phyloP scores from a whole-genome alignment of 768 basidiomycete species.

The Dentipellis sp. region DNA sequence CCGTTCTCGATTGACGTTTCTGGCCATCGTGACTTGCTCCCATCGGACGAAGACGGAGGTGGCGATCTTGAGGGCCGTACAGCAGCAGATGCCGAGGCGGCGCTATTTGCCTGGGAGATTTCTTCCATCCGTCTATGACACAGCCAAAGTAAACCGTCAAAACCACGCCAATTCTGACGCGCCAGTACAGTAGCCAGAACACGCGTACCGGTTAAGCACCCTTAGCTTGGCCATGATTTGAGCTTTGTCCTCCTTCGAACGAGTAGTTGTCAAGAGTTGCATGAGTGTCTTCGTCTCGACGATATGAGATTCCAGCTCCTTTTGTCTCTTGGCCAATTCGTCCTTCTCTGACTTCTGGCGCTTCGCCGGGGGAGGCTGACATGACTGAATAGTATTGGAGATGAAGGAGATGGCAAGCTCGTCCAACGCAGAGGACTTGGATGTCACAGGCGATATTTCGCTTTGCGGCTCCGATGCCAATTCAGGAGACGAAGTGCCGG shows the following conservation, averaged over 20 bases:
- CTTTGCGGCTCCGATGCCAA: background rate
- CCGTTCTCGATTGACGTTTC: slow-evolving; percentile 28
- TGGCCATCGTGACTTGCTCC: slow-evolving; percentile 28
- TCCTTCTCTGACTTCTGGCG: background rate
- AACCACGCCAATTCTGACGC: background rate
- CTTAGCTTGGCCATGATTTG: background rate
- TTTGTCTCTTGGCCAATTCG: slow-evolving; percentile 1
- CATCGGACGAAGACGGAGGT: too few species aligned
- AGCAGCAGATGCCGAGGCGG: background rate
- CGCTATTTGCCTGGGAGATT: background rate
- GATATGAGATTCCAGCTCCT: background rate
- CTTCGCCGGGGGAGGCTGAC: background rate
- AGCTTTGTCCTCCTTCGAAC: background rate
- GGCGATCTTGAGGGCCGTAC: too few species aligned
- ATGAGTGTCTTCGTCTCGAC: background rate
- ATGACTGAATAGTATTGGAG: background rate
- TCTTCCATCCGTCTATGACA: background rate
- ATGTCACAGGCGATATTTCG: background rate
- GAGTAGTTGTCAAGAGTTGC: background rate
- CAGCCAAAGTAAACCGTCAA: background rate
- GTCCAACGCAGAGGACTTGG: background rate
- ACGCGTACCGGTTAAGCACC: slow-evolving; percentile 1
- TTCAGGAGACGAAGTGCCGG: background rate
- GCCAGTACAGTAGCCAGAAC: background rate
- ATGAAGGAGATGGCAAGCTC: background rate